Conservation (phyloP, 202 grass and related monocot species). For the Hordeum pubiflorum region DNA sequence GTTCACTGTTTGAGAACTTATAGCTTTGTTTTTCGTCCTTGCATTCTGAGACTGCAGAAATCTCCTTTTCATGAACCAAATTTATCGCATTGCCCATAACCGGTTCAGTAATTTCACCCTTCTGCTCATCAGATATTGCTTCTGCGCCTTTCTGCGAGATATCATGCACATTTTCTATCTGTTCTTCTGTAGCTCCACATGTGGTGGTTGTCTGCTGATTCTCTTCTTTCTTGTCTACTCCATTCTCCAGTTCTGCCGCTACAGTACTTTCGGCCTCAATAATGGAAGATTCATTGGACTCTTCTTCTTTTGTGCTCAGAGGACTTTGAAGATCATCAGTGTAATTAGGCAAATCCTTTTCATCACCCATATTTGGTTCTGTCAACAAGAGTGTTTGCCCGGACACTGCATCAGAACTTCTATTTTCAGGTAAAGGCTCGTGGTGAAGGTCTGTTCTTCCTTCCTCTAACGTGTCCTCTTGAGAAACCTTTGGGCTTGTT, state of each 20-base stretch:
- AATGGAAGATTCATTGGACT: slow-evolving; percentile 24
- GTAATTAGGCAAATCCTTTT: slow-evolving; percentile 12
- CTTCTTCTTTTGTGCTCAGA: slow-evolving; percentile 17
- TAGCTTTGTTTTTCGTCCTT: slow-evolving; percentile 21
- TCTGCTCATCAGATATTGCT: slow-evolving; percentile 23
- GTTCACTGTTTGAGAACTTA: slow-evolving; percentile 19
- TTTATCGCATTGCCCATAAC: slow-evolving; percentile 23
- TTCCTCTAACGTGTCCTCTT: slow-evolving; percentile 26
- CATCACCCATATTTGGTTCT: slow-evolving; percentile 19
- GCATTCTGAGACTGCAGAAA: slow-evolving; percentile 12
- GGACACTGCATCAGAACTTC: slow-evolving; percentile 16
- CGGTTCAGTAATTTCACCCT: slow-evolving; percentile 31
- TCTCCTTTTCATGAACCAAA: slow-evolving; percentile 32
- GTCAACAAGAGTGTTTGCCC: slow-evolving; percentile 2
- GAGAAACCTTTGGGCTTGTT: slow-evolving; percentile 27
- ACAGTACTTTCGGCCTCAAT: slow-evolving; percentile 2
- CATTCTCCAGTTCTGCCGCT: slow-evolving; percentile 22
- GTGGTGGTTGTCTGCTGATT: slow-evolving; percentile 8
- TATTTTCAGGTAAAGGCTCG: slow-evolving; percentile 21
- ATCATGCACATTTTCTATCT: slow-evolving; percentile 19
- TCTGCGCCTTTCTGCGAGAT: slow-evolving; percentile 20
- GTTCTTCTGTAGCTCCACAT: slow-evolving; percentile 11
- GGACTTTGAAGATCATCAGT: slow-evolving; percentile 9
- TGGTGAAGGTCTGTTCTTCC: slow-evolving; percentile 10
- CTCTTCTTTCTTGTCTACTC: slow-evolving; percentile 33